Evolutionary conservation across 2,329 filamentous ascomycete species (phyloP), one percentile per base, ranked within the genome.

Genomic region (Neoscytalidium dimidiatum): DNA sequence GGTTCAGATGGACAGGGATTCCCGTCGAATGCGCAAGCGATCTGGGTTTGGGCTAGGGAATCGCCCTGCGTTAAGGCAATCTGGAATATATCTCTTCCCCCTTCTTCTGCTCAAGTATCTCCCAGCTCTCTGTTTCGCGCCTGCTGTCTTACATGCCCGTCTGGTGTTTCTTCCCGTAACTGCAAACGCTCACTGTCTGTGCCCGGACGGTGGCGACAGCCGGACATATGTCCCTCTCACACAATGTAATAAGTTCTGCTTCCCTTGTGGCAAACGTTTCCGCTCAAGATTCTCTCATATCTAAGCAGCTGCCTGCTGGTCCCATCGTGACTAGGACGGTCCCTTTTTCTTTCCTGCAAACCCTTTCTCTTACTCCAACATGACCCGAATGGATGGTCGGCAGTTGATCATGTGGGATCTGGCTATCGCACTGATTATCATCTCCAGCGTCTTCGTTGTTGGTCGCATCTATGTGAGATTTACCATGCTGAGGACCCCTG

Each of bases 401-500:
- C 43, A 49, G 13, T 31, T 52, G 46, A 60, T 65, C 17, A 35
- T 65, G 46, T 60, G 66, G 33, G 60, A 66, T 31, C 65, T 73
- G 21, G 70, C 72, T 57, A 57, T 66, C 9, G 48, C 58, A 11
- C 68, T 77, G 2, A 75, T 77, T 38, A 67, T 64, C 46, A 64
- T 77, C 23, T 74, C 76, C 38, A 72, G 70, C 2, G 11, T 75
- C 11, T 66, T 76, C 31, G 67, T 72, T 33, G 62, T 64, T 3
- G 48, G 68, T n/a, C 68, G 75, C 6, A 61, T 76, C 19, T 74
- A 73, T 63, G 72, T 73, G 5, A 65, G 76, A 21, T 64, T 68
- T 33, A 68, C 69, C 64, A 73, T 77, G 67, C 73, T 71, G 17
- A 77, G 74, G 57, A 67, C 68, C 7, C 66, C 70, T 6, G 74